These are phyloP conservation scores for Oryza rufipogon DNA, from an alignment of 176 grass and related monocot species.

Conservation along the genomic window DNA sequence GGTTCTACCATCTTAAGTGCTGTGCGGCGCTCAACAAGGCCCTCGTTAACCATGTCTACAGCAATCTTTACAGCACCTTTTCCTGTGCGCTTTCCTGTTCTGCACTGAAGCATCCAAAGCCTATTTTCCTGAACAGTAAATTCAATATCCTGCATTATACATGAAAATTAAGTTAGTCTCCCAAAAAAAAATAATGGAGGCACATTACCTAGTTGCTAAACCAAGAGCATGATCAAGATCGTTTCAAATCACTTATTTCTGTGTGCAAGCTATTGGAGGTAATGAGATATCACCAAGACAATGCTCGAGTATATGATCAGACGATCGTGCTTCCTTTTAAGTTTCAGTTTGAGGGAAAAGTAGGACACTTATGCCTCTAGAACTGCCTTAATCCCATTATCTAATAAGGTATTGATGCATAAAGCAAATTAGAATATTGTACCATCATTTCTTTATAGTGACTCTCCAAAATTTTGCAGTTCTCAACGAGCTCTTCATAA, in stretches of 20 bases:
- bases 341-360: not conserved
- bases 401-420: conserved; percentile 6
- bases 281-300: not conserved
- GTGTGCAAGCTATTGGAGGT: not conserved
- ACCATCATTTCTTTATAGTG: conserved; percentile 99
- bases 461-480: conserved; percentile 86
- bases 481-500: conserved; percentile 86
- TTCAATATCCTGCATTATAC: conserved; percentile 79
- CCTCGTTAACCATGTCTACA: conserved; percentile 87
- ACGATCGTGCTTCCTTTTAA: not conserved
- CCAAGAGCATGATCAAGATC: conserved; percentile 20
- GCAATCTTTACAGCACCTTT: conserved; percentile 90
- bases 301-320: conserved; percentile 15
- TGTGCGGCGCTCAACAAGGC: conserved; percentile 57
- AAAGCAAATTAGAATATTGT: conserved; percentile 19
- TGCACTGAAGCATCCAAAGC: conserved; percentile 99
- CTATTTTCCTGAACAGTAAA: conserved; percentile 98
- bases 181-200: not conserved
- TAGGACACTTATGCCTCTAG: not conserved
- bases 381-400: not conserved
- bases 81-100: conserved; percentile 88
- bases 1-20: conserved; percentile 97
- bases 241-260: not conserved
- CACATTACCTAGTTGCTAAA: not conserved
- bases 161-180: conserved; percentile 14